These are phyloP conservation scores for Talaromyces sp. DNA, from an alignment of 2,329 filamentous ascomycete genomes.

Conservation along the genomic window DNA sequence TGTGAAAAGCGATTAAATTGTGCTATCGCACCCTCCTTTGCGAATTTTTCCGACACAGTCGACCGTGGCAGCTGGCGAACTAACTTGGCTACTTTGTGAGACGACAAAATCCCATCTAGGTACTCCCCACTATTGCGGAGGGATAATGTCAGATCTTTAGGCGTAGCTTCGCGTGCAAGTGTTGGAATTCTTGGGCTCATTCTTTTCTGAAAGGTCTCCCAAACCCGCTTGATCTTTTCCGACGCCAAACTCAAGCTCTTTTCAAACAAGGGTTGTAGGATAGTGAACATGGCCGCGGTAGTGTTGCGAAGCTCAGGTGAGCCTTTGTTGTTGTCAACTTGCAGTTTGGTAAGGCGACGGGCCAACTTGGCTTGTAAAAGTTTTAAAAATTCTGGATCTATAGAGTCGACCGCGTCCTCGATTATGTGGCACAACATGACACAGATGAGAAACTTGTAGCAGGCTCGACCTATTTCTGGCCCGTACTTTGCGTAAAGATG, in stretches of 20 bases:
- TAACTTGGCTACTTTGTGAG: neutral
- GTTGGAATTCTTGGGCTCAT: neutral
- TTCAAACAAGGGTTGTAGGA: neutral
- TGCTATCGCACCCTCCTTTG: neutral
- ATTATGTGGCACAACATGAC: conserved; percentile 46
- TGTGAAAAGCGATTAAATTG: neutral
- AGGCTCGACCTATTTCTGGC: conserved; percentile 38
- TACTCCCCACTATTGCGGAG: conserved; percentile 1
- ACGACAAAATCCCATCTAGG: neutral
- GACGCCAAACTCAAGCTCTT: neutral
- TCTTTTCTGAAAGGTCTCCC: conserved; percentile 42
- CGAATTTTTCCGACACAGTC: neutral
- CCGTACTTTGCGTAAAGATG: conserved; percentile 43
- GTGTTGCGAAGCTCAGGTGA: neutral
- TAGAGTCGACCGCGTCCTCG: conserved; percentile 27
- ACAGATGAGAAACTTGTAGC: conserved; percentile 58
- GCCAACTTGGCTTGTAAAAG: conserved; percentile 51
- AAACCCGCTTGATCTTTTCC: conserved; percentile 24
- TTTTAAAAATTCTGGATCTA: conserved; percentile 31
- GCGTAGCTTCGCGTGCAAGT: neutral
- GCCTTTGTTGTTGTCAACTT: conserved; percentile 31
- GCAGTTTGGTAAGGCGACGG: conserved; percentile 56
- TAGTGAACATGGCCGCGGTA: neutral
- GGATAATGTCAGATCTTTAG: neutral
- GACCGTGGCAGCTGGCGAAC: neutral